Conservation (phyloP, 2,329 filamentous ascomycete species). For the Microdochium trichocladiopsis region DNA sequence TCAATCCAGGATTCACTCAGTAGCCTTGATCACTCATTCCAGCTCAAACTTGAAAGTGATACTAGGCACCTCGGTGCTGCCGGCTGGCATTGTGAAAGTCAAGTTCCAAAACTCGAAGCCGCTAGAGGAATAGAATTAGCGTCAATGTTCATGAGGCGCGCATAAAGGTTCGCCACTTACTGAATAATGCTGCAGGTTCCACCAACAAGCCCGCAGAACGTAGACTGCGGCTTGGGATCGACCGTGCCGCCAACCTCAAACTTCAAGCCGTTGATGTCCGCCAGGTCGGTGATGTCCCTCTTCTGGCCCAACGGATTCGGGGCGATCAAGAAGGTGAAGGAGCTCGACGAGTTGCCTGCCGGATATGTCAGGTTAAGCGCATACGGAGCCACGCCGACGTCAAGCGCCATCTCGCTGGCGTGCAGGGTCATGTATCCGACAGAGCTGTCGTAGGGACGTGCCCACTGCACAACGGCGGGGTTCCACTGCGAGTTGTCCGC, state of each 20-base stretch:
- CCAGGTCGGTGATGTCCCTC: constrained; percentile 25
- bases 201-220: constrained; percentile 20
- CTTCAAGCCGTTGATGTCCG: constrained; percentile 28
- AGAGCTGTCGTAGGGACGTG: constrained; percentile 2
- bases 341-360: constrained; percentile 27
- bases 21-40: neutral
- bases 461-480: constrained; percentile 43
- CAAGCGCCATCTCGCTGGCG: constrained; percentile 24
- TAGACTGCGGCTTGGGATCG: constrained; percentile 19
- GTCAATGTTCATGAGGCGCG: neutral
- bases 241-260: constrained; percentile 26
- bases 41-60: neutral
- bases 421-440: constrained; percentile 20
- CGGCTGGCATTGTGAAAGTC: constrained; percentile 5
- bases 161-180: constrained; percentile 1
- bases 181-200: constrained; percentile 5
- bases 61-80: neutral
- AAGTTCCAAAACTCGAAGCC: constrained; percentile 20
- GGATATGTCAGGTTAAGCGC: constrained; percentile 37
- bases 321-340: constrained; percentile 32
- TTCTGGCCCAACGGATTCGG: constrained; percentile 22
- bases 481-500: constrained; percentile 38
- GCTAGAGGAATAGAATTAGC: constrained; percentile 1
- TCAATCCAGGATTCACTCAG: too few species aligned
- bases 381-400: constrained; percentile 22